Conservation (phyloP, 2,329 filamentous ascomycete species). For the Fusarium subglutinans region DNA sequence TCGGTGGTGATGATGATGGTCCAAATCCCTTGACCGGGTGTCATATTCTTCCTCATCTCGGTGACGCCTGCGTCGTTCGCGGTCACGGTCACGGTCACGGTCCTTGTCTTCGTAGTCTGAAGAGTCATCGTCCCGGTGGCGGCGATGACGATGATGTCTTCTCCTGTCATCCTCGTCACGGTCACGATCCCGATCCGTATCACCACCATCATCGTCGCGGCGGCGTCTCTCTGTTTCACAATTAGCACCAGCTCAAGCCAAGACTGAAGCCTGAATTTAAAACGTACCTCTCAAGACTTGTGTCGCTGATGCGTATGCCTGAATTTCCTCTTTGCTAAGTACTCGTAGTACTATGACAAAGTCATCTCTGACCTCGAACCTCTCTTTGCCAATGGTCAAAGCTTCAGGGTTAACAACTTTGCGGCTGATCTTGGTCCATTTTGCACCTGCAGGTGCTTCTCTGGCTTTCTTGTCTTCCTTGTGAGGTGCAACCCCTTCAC, state of each 20-base stretch:
- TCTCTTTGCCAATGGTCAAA: constrained; percentile 84
- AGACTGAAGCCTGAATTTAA: neutral
- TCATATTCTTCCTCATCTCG: constrained; percentile 44
- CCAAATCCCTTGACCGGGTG: constrained; percentile 42
- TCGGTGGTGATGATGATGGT: constrained; percentile 49
- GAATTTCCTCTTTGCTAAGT: constrained; percentile 87
- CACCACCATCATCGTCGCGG: constrained; percentile 45
- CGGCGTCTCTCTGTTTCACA: constrained; percentile 45
- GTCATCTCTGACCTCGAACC: constrained; percentile 91
- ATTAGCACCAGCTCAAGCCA: constrained; percentile 16
- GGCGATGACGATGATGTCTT: constrained; percentile 37
- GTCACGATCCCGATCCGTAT: constrained; percentile 43
- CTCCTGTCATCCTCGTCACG: constrained; percentile 44
- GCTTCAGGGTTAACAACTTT: constrained; percentile 90
- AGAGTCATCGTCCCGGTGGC: constrained; percentile 40
- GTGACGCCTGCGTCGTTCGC: constrained; percentile 46
- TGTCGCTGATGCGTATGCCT: constrained; percentile 84
- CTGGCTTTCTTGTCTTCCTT: constrained; percentile 81
- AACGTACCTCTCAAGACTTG: constrained; percentile 79
- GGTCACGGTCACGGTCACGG: constrained; percentile 49
- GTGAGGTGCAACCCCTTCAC: constrained; percentile 92
- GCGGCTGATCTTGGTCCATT: constrained; percentile 94
- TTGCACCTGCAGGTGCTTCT: constrained; percentile 79
- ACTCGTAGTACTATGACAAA: constrained; percentile 94
- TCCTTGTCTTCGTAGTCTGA: constrained; percentile 48